Conservation (phyloP, 2,329 filamentous ascomycete species). For the Oidium heveae region DNA sequence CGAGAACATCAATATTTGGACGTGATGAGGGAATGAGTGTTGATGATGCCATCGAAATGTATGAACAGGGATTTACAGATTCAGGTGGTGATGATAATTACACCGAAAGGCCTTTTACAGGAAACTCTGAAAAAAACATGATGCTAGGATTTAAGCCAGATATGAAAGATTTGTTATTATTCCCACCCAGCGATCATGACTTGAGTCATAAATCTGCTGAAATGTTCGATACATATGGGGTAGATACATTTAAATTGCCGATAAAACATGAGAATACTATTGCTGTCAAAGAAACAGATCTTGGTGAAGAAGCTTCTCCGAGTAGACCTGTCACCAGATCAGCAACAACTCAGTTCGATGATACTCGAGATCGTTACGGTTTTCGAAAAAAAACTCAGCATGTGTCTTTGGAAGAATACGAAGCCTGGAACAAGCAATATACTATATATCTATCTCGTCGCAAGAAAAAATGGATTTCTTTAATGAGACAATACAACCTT, state of each 20-base stretch:
- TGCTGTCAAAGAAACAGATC: constrained; percentile 2
- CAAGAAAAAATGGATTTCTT: constrained; percentile 54
- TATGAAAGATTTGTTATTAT: background rate
- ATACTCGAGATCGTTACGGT: constrained; percentile 53
- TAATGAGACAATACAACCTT: constrained; percentile 54
- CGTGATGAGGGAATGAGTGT: constrained; percentile 32
- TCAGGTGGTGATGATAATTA: constrained; percentile 19
- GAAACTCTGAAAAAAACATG: constrained; percentile 7
- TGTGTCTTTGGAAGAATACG: constrained; percentile 51
- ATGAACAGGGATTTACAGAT: constrained; percentile 35
- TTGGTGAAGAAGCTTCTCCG: constrained; percentile 3
- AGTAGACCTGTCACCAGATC: constrained; percentile 5
- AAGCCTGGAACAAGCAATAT: constrained; percentile 57
- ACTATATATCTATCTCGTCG: constrained; percentile 48
- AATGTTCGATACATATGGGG: background rate
- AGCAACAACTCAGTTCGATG: constrained; percentile 5
- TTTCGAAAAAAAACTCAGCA: constrained; percentile 76
- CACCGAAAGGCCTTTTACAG: constrained; percentile 5
- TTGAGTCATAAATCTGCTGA: background rate
- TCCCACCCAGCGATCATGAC: too few species aligned
- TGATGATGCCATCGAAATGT: constrained; percentile 46
- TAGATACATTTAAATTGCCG: background rate
- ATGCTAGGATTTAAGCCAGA: background rate
- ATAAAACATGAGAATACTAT: background rate
- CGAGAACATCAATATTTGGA: constrained; percentile 32